These are phyloP conservation scores for Pleurotus salmoneostramineus DNA, from an alignment of 768 basidiomycete species.

Conservation along the genomic window DNA sequence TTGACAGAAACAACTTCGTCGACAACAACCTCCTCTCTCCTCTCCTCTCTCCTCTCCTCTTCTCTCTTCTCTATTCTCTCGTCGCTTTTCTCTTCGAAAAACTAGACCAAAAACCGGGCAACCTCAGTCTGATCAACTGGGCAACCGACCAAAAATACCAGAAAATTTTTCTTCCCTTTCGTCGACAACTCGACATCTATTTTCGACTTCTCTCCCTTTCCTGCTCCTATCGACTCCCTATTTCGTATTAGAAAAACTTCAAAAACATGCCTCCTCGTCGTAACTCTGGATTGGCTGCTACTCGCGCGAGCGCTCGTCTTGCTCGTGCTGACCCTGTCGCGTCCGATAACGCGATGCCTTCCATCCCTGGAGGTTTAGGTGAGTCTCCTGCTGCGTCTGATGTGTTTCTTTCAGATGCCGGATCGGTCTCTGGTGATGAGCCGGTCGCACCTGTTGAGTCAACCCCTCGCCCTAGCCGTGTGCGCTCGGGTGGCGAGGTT, in stretches of 20 bases:
- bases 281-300: background rate
- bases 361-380: background rate
- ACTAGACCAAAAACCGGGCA: background rate
- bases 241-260: background rate
- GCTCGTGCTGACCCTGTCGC: background rate
- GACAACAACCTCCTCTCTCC: background rate
- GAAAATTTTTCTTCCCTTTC: background rate
- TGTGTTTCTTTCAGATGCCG: background rate
- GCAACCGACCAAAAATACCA: background rate
- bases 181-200: background rate
- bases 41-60: background rate
- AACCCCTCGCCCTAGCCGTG: background rate
- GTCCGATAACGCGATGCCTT: background rate
- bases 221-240: background rate
- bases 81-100: no score
- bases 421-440: background rate
- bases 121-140: conserved; percentile 5
- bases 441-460: background rate
- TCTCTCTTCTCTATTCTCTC: background rate
- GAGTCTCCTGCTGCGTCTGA: background rate
- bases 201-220: background rate
- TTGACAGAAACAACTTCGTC: background rate
- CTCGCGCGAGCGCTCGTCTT: background rate
- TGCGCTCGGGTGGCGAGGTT: background rate
- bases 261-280: background rate